Evolutionary conservation across 192 early-diverging fungal genomes (phyloP).

Genomic region (Dissophora ornata): DNA sequence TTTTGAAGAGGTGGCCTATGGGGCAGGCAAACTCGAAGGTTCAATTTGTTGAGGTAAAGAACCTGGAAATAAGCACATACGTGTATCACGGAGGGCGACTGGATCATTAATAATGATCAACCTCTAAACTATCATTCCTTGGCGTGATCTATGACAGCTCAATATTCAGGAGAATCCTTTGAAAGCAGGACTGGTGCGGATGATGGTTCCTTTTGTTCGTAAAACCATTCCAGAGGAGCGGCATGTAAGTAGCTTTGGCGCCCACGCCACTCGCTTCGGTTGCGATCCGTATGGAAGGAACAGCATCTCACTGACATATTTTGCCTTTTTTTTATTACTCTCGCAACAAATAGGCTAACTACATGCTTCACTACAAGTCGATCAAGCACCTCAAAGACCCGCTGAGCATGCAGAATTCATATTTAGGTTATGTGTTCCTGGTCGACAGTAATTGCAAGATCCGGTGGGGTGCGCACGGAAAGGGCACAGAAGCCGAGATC

Average conservation of each 20-base stretch:
- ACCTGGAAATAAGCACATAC: background rate
- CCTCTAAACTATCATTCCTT: background rate
- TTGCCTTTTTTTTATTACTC: background rate
- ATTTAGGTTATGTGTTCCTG: conserved; percentile 66
- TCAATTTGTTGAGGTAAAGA: conserved; percentile 59
- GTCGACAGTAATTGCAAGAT: conserved; percentile 67
- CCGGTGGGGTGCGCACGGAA: conserved; percentile 67
- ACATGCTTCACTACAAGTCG: conserved; percentile 61
- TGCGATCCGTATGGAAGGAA: too few relatives aligned
- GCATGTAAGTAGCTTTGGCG: conserved; percentile 41
- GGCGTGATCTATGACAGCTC: conserved; percentile 31
- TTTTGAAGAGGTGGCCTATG: conserved; percentile 53
- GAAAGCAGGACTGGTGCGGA: conserved; percentile 58
- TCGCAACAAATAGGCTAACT: conserved; percentile 51
- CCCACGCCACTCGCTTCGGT: too few relatives aligned
- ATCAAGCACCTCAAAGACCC: conserved; percentile 57
- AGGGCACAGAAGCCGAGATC: conserved; percentile 55
- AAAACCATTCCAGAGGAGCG: conserved; percentile 54
- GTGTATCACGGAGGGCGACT: too few relatives aligned
- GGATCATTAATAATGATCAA: too few relatives aligned
- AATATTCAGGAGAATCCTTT: conserved; percentile 67
- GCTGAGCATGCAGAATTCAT: conserved; percentile 65
- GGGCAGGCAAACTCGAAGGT: conserved; percentile 23
- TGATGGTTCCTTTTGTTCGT: conserved; percentile 62
- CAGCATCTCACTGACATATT: background rate